Evolutionary conservation across 495 filamentous ascomycete genomes (phyloP), one percentile per base, ranked within the genome.

Genomic region (Neurospora sp.): DNA sequence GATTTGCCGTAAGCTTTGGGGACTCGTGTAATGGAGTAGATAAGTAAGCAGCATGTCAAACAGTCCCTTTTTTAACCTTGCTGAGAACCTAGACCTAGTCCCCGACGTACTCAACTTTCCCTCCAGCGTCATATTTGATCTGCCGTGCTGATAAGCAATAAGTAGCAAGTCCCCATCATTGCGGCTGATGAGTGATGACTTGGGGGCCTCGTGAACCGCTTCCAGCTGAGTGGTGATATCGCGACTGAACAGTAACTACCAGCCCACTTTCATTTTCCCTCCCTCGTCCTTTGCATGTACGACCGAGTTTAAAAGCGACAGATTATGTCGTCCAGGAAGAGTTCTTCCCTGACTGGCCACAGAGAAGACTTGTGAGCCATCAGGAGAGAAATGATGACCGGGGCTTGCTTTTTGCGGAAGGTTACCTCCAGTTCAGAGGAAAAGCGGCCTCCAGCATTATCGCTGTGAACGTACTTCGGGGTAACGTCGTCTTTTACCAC

Each of bases 291-390:
- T 28, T 13, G 21, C 21, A 54, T 28, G 10, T 54, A 24, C 10
- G 10, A 2, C 1, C 21, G 2, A 34, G 5, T 34, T 15, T 0
- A 28, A 24, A 10, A 0, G 4, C 7, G 2, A 21, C 1, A 4
- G 0, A 24, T 0, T 7, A 0, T 7, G 3, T 21, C 7, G 17
- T 24, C 8, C 4, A 59, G 11, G 0, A 0, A 1, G 2, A 6
- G 0, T 15, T 31, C 24, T 1, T 31, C 24, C 2, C 4, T 7
- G 54, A 15, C 0, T 19, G 54, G 28, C 54, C 54, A 62, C 54
- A 34, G 2, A 1, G 54, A 34, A 31, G 54, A 3, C 2, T 62
- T 31, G 54, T 62, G 13, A 17, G 54, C 54, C 13, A 0, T 28
- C 2, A 31, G 24, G 1, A 62, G 8, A 13, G 2, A 2, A 5